phyloP scores from a whole-genome alignment of 2,329 filamentous ascomycete species.

The Penicillium sp. region DNA sequence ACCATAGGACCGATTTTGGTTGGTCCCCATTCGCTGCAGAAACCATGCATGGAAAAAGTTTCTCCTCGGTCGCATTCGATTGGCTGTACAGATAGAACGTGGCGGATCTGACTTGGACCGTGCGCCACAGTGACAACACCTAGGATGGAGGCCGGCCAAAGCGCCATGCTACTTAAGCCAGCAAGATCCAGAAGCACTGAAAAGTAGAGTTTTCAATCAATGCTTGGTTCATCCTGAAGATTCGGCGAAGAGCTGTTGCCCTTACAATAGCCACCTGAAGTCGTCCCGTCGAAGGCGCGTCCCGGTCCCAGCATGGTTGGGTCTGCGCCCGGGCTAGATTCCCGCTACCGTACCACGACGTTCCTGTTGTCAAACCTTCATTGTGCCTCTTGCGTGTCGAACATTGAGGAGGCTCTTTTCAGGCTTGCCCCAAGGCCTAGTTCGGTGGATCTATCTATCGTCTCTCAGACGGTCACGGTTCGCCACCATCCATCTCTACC shows the following conservation, averaged over 20 bases:
- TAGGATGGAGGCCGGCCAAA: not conserved
- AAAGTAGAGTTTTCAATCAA: too few species aligned
- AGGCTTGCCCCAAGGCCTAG: not conserved
- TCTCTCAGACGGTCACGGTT: not conserved
- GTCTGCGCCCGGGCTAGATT: not conserved
- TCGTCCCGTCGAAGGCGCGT: not conserved
- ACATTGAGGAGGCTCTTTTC: constrained; percentile 3
- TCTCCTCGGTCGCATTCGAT: not conserved
- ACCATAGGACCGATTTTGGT: too few species aligned
- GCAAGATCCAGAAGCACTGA: too few species aligned
- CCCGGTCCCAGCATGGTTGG: not conserved
- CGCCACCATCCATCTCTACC: not conserved
- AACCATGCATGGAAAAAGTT: not conserved
- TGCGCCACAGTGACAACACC: not conserved
- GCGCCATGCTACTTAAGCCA: not conserved
- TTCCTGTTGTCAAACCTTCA: constrained; percentile 2
- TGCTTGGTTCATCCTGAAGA: not conserved
- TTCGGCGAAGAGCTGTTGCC: not conserved
- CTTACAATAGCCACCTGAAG: not conserved
- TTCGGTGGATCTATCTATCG: not conserved
- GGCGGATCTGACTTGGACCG: not conserved
- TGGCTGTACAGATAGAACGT: not conserved
- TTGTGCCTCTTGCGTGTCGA: constrained; percentile 3
- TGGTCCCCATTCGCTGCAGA: too few species aligned
- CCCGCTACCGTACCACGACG: not conserved